phyloP scores from a whole-genome alignment of 2,329 filamentous ascomycete species.

The Pseudocercospora vitis region DNA sequence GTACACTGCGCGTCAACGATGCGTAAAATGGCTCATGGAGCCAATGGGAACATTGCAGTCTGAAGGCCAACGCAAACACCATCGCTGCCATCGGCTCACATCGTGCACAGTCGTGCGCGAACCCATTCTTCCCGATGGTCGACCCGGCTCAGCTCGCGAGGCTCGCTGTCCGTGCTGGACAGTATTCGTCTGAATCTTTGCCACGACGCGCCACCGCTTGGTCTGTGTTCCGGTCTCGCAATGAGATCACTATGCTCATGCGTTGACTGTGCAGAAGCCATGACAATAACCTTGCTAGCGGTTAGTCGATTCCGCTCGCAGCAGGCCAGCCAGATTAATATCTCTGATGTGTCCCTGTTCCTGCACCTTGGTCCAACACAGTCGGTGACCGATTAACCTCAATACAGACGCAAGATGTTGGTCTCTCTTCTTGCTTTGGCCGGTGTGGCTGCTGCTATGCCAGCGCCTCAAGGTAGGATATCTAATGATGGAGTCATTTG shows the following conservation, averaged over 20 bases:
- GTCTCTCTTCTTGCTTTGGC: conserved; percentile 14
- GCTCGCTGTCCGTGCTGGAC: too few relatives aligned
- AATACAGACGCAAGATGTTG: conserved; percentile 11
- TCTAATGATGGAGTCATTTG: not conserved
- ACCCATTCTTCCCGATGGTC: too few relatives aligned
- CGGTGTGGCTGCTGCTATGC: conserved; percentile 17
- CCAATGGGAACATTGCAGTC: not conserved
- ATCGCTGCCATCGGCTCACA: not conserved
- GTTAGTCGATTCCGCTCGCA: not conserved
- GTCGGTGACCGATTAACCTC: conserved; percentile 2
- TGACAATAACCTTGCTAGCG: not conserved
- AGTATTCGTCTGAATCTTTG: not conserved
- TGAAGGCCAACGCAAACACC: not conserved
- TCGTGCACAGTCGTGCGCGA: too few relatives aligned
- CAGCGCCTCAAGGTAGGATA: conserved; percentile 13
- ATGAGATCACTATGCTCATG: not conserved
- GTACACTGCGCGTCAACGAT: not conserved
- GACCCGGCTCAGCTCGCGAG: too few relatives aligned
- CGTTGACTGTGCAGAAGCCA: not conserved
- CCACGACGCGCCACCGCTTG: not conserved
- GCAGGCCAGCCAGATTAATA: not conserved
- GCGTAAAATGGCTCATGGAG: not conserved
- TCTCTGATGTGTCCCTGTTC: not conserved
- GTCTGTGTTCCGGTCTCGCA: conserved; percentile 5
- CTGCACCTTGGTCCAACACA: too few relatives aligned